A percentile compares a stretch with the other conserved stretches of the same genome.
These are phyloP conservation scores for Epichloe sibirici DNA, from an alignment of 2,329 filamentous ascomycete genomes.

Conservation along the genomic window DNA sequence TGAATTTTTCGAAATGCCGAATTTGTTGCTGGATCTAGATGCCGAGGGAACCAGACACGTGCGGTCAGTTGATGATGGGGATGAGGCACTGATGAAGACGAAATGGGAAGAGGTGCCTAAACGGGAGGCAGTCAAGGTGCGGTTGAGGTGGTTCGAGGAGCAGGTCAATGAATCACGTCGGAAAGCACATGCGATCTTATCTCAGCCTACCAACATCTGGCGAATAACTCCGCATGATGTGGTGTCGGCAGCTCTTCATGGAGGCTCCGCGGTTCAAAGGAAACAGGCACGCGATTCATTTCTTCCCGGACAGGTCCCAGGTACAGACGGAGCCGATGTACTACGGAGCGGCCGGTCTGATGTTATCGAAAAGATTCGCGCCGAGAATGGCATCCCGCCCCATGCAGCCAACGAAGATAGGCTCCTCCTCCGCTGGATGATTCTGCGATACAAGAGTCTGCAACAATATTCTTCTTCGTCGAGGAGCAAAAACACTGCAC, in stretches of 20 bases:
- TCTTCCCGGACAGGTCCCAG: neutral
- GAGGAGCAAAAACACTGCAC: neutral
- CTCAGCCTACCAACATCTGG: constrained; percentile 20
- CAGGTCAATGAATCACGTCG: constrained; percentile 15
- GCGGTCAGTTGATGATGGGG: constrained; percentile 24
- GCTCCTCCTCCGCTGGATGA: constrained; percentile 24
- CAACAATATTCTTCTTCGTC: neutral
- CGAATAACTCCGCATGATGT: constrained; percentile 31
- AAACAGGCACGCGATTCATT: neutral
- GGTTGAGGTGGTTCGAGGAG: constrained; percentile 19
- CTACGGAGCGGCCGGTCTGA: neutral
- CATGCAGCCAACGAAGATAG: constrained; percentile 17
- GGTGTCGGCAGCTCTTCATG: constrained; percentile 22
- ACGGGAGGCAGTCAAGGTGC: constrained; percentile 12
- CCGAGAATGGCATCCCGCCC: constrained; percentile 20
- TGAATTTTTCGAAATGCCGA: constrained; percentile 28
- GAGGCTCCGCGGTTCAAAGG: neutral
- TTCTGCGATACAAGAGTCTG: constrained; percentile 14
- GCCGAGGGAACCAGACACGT: constrained; percentile 32
- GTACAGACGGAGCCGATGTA: neutral
- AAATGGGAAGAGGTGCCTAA: constrained; percentile 18
- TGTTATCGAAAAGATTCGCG: constrained; percentile 12
- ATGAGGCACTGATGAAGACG: constrained; percentile 20
- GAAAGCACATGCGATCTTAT: constrained; percentile 14
- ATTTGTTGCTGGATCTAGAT: constrained; percentile 39